Percentiles rank a stretch among this genome's conserved stretches.
Evolutionary conservation across 2,329 filamentous ascomycete species (phyloP).

Genomic region (Coleophoma cylindrospora): DNA sequence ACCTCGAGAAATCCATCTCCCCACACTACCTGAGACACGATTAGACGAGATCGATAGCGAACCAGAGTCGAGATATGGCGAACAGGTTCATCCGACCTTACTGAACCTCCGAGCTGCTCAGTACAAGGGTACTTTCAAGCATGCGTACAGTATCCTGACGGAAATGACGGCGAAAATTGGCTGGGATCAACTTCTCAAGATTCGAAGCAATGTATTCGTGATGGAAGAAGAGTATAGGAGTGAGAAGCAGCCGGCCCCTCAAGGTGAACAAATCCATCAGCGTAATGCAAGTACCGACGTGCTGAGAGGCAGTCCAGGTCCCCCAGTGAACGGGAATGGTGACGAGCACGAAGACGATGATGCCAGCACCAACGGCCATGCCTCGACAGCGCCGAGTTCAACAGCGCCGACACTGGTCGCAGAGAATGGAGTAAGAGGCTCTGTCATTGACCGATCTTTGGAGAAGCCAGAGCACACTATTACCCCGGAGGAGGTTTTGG

Average conservation of each 20-base stretch:
- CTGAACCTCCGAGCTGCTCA: conserved; percentile 80
- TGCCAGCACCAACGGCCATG: conserved; percentile 23
- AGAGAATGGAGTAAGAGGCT: conserved; percentile 18
- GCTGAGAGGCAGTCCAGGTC: conserved; percentile 65
- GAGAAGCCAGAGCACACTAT: conserved; percentile 79
- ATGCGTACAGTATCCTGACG: conserved; percentile 89
- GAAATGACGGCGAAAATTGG: conserved; percentile 96
- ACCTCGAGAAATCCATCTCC: conserved; percentile 80
- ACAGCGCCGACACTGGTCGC: conserved; percentile 15
- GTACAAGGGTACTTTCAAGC: conserved; percentile 93
- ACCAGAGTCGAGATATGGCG: conserved; percentile 71
- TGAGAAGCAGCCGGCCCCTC: conserved; percentile 64
- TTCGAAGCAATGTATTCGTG: conserved; percentile 94
- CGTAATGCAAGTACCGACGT: conserved; percentile 77
- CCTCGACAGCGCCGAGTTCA: conserved; percentile 12
- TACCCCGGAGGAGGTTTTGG: conserved; percentile 71
- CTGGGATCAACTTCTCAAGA: conserved; percentile 94
- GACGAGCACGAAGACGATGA: conserved; percentile 26
- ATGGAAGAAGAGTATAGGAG: conserved; percentile 99
- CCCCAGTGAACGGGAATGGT: conserved; percentile 38
- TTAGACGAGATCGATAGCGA: conserved; percentile 96
- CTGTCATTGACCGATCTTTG: conserved; percentile 36
- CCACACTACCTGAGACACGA: conserved; percentile 80
- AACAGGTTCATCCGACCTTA: conserved; percentile 82
- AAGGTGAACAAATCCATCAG: conserved; percentile 40